Conservation (phyloP, 305 asterid genomes). For the Withania somnifera region DNA sequence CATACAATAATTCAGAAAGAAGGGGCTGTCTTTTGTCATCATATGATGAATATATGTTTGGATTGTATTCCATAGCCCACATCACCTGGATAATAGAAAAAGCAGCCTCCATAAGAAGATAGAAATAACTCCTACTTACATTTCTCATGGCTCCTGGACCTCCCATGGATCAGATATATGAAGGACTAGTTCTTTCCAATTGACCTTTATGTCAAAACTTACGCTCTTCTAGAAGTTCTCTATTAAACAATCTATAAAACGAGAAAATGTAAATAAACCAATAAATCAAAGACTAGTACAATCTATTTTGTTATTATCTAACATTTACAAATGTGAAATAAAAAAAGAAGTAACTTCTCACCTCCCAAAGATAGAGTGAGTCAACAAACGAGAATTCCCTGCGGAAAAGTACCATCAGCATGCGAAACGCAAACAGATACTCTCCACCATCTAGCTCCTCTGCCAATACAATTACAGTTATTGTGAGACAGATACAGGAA, state of each 20-base stretch:
- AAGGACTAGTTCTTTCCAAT: background rate
- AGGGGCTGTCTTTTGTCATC: slow-evolving; percentile 36
- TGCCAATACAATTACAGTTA: slow-evolving; percentile 19
- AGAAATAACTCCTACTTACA: background rate
- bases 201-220: background rate
- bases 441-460: slow-evolving; percentile 98
- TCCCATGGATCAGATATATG: background rate
- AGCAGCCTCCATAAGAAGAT: background rate
- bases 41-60: slow-evolving; percentile 43
- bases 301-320: background rate
- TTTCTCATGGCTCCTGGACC: background rate
- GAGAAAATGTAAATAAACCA: background rate
- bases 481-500: background rate
- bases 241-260: background rate
- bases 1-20: slow-evolving; percentile 9
- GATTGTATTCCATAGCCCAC: slow-evolving; percentile 99
- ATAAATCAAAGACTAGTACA: background rate
- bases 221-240: background rate
- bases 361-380: slow-evolving; percentile 97
- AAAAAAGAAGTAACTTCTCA: slow-evolving; percentile 16
- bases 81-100: slow-evolving; percentile 41
- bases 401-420: slow-evolving; percentile 94
- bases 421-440: slow-evolving; percentile 88
- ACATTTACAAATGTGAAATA: background rate
- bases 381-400: slow-evolving; percentile 91